Evolutionary conservation across 2,329 filamentous ascomycete genomes (phyloP), one percentile per base, ranked within the genome.

Genomic region (Phoma sp.): DNA sequence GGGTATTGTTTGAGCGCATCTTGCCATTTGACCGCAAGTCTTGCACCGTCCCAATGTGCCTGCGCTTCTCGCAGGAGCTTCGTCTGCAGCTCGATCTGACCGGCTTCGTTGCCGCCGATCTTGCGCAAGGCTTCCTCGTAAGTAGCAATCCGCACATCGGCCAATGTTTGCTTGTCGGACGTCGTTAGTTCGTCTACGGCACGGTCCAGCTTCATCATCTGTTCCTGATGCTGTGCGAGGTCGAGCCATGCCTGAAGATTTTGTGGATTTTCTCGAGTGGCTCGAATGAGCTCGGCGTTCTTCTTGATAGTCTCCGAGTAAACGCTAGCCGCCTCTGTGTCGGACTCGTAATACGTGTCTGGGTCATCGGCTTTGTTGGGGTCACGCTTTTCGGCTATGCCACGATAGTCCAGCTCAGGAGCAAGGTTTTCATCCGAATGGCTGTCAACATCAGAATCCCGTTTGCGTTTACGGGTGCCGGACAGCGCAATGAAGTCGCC

Each of bases 61-160:
- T 80, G 74, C 0, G 90, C 91, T 71, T 96, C 90, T 7, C 83
- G 80, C 82, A 97, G 88, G 52, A 92, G 80, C 4, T 85, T 86
- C 9, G 89, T 74, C 6, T 92, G 72, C 1, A 97, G 79, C 8
- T 76, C 77, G 55, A 90, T 84, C 15, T 84, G 82, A 37, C 82
- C 81, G 17, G 74, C 43, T 17, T 69, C 58, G 32, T 77, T 64
- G 0, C 78, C 74, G 0, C 72, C 71, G 6, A 85, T 80, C 40
- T 88, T 84, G 10, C 80, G 77, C 7, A 96, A 73, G 0, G 93
- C 93, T 57, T 91, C 87, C 61, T 94, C 86, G 57, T 93, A 90
- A 57, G 96, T 85, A 2, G 88, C 86, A 2, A 96, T 77, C 62
- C 91, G 94, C 51, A 96, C 86, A 60, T 95, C 89, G 3, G 91